Percentiles rank a stretch among this genome's conserved stretches.
phyloP scores from a whole-genome alignment of 345 rosid species.

The Pistacia atlantica region DNA sequence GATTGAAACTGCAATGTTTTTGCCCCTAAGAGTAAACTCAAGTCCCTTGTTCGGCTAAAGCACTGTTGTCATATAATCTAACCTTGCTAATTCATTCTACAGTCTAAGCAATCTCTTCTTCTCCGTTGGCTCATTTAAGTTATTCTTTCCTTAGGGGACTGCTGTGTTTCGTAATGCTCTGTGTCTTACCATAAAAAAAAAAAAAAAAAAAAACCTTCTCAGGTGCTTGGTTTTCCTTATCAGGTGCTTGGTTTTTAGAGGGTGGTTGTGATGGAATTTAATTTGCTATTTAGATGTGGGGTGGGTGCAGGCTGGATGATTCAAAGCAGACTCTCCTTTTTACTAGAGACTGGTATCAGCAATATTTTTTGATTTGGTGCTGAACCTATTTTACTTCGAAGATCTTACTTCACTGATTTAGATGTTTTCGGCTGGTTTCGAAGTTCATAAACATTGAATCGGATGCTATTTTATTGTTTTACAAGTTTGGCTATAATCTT shows the following conservation, averaged over 20 bases:
- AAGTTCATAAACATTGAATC: background rate
- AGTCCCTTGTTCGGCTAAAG: background rate
- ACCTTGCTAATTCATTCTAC: background rate
- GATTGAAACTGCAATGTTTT: slow-evolving; percentile 6
- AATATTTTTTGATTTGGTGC: background rate
- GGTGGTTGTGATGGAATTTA: background rate
- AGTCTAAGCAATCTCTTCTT: background rate
- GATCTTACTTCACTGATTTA: background rate
- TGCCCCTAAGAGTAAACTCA: background rate
- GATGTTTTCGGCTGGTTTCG: background rate
- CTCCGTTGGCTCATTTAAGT: background rate
- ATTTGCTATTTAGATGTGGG: background rate
- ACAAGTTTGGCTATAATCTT: background rate
- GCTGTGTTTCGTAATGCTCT: too few relatives aligned
- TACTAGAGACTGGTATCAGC: background rate
- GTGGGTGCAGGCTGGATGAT: background rate
- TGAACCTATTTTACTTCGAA: background rate
- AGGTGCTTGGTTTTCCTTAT: slow-evolving; percentile 4
- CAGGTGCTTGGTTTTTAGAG: slow-evolving; percentile 13
- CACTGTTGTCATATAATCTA: background rate
- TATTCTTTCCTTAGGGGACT: background rate
- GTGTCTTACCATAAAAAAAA: background rate
- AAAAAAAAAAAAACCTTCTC: background rate
- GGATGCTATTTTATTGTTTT: background rate
- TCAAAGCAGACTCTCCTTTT: background rate